These are phyloP conservation scores for Salicornia ramosissima DNA, from an alignment of 148 eudicot genomes.

Conservation along the genomic window DNA sequence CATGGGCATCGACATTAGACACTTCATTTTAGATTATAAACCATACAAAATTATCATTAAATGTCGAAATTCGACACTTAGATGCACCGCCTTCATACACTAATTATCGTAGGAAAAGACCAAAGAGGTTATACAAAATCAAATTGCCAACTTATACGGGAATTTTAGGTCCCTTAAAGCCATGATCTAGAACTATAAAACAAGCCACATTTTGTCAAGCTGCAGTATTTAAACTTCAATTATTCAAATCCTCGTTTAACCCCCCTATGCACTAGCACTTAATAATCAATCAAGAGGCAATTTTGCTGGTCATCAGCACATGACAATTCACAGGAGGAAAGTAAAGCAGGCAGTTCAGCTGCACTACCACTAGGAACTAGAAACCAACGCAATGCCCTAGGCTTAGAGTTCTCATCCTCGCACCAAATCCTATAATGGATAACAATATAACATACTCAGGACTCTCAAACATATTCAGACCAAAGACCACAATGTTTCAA, in stretches of 20 bases:
- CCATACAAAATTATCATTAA: not conserved
- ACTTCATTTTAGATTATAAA: not conserved
- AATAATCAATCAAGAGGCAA: no score
- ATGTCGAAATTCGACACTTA: not conserved
- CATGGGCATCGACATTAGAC: not conserved
- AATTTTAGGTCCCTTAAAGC: not conserved
- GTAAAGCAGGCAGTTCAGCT: no score
- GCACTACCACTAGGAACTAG: not conserved
- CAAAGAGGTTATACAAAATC: no score
- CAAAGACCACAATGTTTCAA: not conserved
- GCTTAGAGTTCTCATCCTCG: not conserved
- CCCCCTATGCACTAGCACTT: not conserved
- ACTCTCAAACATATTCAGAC: not conserved
- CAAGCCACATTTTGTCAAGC: not conserved
- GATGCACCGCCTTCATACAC: not conserved
- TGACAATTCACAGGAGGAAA: not conserved
- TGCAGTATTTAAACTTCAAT: not conserved
- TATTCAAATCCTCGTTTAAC: not conserved
- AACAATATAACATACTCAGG: not conserved
- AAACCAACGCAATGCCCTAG: not conserved
- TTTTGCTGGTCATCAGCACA: no score
- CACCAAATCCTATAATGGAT: not conserved
- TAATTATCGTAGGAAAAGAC: not conserved
- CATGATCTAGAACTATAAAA: not conserved
- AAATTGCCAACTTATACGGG: not conserved